Evolutionary conservation across 345 rosid genomes (phyloP), one percentile per base, ranked within the genome.

Genomic region (Gossypium anomalum): DNA sequence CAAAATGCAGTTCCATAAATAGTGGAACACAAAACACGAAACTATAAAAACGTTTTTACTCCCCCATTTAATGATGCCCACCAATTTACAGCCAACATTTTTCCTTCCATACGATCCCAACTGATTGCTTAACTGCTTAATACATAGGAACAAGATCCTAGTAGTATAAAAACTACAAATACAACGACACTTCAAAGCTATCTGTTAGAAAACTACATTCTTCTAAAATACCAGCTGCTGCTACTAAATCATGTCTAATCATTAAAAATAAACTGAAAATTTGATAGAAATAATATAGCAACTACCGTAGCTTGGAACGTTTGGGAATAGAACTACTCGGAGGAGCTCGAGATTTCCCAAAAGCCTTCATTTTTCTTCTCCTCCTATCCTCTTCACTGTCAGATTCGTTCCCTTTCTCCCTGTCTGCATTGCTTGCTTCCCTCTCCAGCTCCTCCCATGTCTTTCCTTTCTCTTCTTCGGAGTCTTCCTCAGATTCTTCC

Each of bases 391-490:
- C 99, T 81, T 95, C 99, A 12, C 98, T 94, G 76, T 94, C 98
- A 0, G 89, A 92, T 56, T 89, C 97, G 62, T 34, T 82, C 69
- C 93, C 97, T 69, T 94, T 92, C 77, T 92, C 97, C 76, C 90
- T 88, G 77, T 94, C 98, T 9, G 97, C 98, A 81, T 91, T 79
- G 52, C 87, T 89, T 17, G 98, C 98, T 81, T 94, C 98, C 78
- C 97, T 88, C 85, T 93, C 98, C 73, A 95, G 83, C 86, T 95
- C 99, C 51, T 91, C 99, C 99, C 99, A 95, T 38, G 97, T 95
- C 87, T 87, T 91, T 9, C 98, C 98, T 74, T 91, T 88, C 78
- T 93, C 98, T 68, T 92, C 98, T 78, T 92, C 98, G 0, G 89
- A 83, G 25, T 92, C 92, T 71, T 79, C 86, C 72, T 86, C 97